These are phyloP conservation scores for Trichoderma citrinoviride DNA, from an alignment of 2,329 filamentous ascomycete species.

Conservation along the genomic window DNA sequence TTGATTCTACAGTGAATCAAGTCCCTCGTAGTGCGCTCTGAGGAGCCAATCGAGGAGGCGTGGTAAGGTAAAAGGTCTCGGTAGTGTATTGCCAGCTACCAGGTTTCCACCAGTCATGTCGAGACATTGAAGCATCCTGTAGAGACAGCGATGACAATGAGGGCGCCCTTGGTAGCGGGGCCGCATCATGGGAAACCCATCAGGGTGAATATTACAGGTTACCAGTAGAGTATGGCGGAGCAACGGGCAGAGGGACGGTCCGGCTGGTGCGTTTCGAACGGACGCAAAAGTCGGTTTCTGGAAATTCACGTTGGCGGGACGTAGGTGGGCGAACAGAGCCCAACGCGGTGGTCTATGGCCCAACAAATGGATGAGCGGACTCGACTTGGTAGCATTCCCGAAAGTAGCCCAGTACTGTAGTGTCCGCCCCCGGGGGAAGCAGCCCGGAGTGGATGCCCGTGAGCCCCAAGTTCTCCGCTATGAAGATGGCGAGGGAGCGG, in stretches of 20 bases:
- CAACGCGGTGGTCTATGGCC: not conserved
- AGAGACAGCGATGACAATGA: not conserved
- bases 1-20: not conserved
- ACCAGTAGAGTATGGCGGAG: not conserved
- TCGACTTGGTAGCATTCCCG: not conserved
- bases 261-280: not conserved
- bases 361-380: not conserved
- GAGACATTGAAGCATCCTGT: not conserved
- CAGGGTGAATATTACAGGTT: not conserved
- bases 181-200: not conserved
- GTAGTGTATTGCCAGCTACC: not conserved
- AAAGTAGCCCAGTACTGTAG: too few relatives aligned
- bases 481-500: conserved; percentile 16
- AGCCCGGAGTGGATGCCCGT: not conserved
- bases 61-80: not conserved
- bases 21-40: not conserved
- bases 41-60: not conserved
- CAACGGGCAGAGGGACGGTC: conserved; percentile 8
- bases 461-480: not conserved
- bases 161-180: not conserved
- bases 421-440: not conserved
- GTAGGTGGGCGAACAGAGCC: not conserved
- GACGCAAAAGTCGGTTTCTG: not conserved
- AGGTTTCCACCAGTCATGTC: not conserved
- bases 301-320: not conserved